A percentile compares a stretch with the other conserved stretches of the same genome.
Conservation (phyloP, 2,329 filamentous ascomycete species). For the Alternaria consortialis region DNA sequence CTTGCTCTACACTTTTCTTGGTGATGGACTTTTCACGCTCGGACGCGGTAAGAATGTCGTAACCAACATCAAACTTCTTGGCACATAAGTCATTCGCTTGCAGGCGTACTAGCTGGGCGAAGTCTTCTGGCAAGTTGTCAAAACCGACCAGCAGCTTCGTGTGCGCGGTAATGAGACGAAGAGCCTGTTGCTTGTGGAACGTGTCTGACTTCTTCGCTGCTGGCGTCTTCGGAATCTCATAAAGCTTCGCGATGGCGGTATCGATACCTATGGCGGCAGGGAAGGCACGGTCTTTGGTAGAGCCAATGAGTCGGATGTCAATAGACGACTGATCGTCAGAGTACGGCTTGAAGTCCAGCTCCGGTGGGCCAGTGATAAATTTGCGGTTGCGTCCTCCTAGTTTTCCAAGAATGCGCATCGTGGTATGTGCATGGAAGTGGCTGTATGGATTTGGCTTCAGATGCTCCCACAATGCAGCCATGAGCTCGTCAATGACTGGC, state of each 20-base stretch:
- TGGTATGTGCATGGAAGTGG: constrained; percentile 97
- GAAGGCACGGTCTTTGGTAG: constrained; percentile 87
- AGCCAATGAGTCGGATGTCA: constrained; percentile 87
- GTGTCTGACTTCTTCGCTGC: constrained; percentile 73
- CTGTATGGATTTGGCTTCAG: constrained; percentile 92
- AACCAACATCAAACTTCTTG: constrained; percentile 74
- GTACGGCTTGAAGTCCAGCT: constrained; percentile 83
- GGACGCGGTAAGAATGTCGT: constrained; percentile 75
- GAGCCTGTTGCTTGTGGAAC: constrained; percentile 93
- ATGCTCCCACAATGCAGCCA: constrained; percentile 97
- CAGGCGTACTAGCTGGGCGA: constrained; percentile 82
- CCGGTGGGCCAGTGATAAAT: constrained; percentile 88
- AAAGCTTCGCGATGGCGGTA: constrained; percentile 85
- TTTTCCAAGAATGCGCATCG: constrained; percentile 96
- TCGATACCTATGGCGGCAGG: constrained; percentile 87
- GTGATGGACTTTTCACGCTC: constrained; percentile 83
- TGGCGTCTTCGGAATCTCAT: constrained; percentile 75
- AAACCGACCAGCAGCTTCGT: constrained; percentile 89
- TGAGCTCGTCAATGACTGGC: constrained; percentile 96
- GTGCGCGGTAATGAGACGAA: constrained; percentile 86
- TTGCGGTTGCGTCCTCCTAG: constrained; percentile 94
- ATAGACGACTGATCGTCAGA: constrained; percentile 89
- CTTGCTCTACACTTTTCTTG: constrained; percentile 87
- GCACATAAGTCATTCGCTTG: constrained; percentile 86
- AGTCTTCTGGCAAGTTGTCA: constrained; percentile 88